Evolutionary conservation across 257 asterid genomes (phyloP).

Genomic region (Eustoma russellianum): DNA sequence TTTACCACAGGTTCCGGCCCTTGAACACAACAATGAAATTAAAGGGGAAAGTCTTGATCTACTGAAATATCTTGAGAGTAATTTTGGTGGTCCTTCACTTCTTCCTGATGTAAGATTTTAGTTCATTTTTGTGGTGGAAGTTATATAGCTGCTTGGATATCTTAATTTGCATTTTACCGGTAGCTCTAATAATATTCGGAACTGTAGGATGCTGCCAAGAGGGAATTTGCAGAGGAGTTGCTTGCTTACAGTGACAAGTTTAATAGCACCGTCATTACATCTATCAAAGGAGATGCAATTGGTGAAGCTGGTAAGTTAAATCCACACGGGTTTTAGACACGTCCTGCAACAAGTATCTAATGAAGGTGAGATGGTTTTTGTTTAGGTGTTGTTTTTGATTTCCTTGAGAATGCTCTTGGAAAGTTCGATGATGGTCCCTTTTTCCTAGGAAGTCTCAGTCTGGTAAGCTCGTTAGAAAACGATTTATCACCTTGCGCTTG

Average conservation of each 20-base stretch:
- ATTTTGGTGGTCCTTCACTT: slow-evolving; percentile 82
- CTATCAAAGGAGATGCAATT: slow-evolving; percentile 42
- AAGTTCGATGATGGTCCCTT: slow-evolving; percentile 66
- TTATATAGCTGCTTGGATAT: neutral
- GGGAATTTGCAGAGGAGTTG: slow-evolving; percentile 54
- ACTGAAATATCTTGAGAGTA: slow-evolving; percentile 53
- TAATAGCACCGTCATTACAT: slow-evolving; percentile 32
- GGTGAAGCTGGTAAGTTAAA: slow-evolving; percentile 38
- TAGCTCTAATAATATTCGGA: slow-evolving; percentile 5
- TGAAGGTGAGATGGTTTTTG: slow-evolving; percentile 5
- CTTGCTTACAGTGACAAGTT: slow-evolving; percentile 41
- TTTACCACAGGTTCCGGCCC: slow-evolving; percentile 54
- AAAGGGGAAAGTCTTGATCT: slow-evolving; percentile 91
- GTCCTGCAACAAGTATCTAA: neutral
- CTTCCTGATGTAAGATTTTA: slow-evolving; percentile 55
- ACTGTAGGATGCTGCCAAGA: slow-evolving; percentile 49
- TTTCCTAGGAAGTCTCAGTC: slow-evolving; percentile 74
- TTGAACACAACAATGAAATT: slow-evolving; percentile 72
- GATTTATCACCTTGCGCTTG: too few relatives aligned
- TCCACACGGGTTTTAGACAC: neutral
- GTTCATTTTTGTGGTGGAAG: slow-evolving; percentile 1
- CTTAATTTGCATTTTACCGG: slow-evolving; percentile 1
- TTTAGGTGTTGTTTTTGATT: slow-evolving; percentile 50
- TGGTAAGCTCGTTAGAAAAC: slow-evolving; percentile 27
- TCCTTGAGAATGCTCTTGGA: slow-evolving; percentile 59